Evolutionary conservation across 1,284 basidiomycete species (phyloP).

Genomic region (Meripilus lineatus): DNA sequence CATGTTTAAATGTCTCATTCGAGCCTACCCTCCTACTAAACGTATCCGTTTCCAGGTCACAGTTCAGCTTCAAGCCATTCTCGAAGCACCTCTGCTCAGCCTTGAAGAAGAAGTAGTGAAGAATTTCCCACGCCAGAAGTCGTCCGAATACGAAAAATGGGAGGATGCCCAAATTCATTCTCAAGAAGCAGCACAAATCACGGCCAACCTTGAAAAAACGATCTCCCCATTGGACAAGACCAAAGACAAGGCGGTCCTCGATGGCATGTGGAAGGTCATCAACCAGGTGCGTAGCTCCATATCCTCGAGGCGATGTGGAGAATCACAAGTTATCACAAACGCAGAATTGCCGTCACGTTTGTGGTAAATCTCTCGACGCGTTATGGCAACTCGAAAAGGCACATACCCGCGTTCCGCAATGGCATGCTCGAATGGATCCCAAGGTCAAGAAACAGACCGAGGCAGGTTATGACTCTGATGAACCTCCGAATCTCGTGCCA

Average conservation of each 20-base stretch:
- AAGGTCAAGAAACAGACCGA: slow-evolving; percentile 29
- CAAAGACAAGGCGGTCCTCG: slow-evolving; percentile 42
- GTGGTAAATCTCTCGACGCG: slow-evolving; percentile 49
- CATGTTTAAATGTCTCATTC: background rate
- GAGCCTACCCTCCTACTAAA: background rate
- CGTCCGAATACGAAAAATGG: slow-evolving; percentile 57
- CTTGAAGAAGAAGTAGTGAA: slow-evolving; percentile 47
- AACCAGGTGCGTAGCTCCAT: slow-evolving; percentile 42
- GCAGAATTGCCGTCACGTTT: slow-evolving; percentile 54
- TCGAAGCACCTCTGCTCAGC: slow-evolving; percentile 54
- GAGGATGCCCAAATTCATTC: slow-evolving; percentile 62
- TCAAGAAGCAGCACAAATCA: slow-evolving; percentile 44
- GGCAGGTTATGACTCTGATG: slow-evolving; percentile 25
- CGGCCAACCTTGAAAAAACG: slow-evolving; percentile 47
- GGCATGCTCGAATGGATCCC: no score
- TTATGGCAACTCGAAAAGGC: slow-evolving; percentile 62
- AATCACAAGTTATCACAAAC: no score
- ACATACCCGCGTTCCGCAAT: slow-evolving; percentile 48
- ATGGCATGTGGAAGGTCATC: slow-evolving; percentile 60
- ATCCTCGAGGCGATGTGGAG: background rate
- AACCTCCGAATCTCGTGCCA: slow-evolving; percentile 17
- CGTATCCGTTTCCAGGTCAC: slow-evolving; percentile 38
- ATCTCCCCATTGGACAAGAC: slow-evolving; percentile 56
- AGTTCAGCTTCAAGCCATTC: slow-evolving; percentile 56
- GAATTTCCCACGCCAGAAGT: slow-evolving; percentile 42